Conservation (phyloP, 2,329 filamentous ascomycete genomes). For the Paraphoma sp. region DNA sequence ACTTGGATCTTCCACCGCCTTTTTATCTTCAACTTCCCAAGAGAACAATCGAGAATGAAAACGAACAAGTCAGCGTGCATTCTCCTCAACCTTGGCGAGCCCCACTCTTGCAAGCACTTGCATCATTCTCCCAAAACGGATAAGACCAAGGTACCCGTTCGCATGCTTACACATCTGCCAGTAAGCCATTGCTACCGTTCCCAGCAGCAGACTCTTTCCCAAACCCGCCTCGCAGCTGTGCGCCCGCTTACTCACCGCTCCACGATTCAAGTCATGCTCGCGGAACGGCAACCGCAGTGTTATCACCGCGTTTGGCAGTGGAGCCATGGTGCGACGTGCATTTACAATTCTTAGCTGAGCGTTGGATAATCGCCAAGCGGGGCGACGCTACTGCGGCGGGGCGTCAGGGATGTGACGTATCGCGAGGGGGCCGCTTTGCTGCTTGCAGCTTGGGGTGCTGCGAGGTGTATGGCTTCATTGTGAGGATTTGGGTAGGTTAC, state of each 20-base stretch:
- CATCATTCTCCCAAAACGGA: slow-evolving; percentile 13
- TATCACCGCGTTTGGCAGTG: background rate
- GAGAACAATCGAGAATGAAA: background rate
- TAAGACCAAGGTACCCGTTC: slow-evolving; percentile 17
- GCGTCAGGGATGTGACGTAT: background rate
- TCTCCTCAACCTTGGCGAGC: background rate
- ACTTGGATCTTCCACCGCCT: too few species aligned
- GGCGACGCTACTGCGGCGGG: slow-evolving; percentile 11
- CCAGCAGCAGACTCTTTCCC: slow-evolving; percentile 3
- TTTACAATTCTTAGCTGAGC: slow-evolving; percentile 21
- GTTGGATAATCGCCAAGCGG: slow-evolving; percentile 13
- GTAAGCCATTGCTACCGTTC: slow-evolving; percentile 8
- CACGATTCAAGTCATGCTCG: background rate
- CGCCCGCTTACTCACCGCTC: background rate
- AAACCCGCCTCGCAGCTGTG: background rate
- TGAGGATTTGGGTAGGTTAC: background rate
- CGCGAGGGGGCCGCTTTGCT: slow-evolving; percentile 4
- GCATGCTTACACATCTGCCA: slow-evolving; percentile 22
- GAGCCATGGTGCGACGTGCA: background rate
- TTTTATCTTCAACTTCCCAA: too few species aligned
- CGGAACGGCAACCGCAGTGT: background rate
- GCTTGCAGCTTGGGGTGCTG: background rate
- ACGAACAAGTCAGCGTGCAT: background rate
- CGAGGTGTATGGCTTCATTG: background rate
- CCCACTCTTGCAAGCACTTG: slow-evolving; percentile 5